Conservation (phyloP, 2,329 filamentous ascomycete species). For the Colletotrichum sp. region DNA sequence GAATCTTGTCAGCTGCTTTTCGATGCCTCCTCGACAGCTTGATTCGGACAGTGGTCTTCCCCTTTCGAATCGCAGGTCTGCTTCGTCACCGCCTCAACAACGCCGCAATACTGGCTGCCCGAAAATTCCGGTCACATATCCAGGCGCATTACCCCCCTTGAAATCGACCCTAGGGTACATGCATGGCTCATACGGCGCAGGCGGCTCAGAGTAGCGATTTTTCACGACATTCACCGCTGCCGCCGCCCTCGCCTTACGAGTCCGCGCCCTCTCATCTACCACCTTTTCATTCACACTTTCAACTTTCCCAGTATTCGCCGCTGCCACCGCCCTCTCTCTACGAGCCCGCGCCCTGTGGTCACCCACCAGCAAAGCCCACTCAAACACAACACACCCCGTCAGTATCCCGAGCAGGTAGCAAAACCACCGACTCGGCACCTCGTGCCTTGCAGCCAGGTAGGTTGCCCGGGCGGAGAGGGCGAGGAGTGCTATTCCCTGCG, state of each 20-base stretch:
- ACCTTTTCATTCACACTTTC: background rate
- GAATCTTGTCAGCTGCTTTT: background rate
- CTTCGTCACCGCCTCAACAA: too few relatives aligned
- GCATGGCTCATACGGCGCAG: too few relatives aligned
- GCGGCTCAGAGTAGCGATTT: too few relatives aligned
- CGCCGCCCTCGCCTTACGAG: background rate
- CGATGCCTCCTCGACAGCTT: background rate
- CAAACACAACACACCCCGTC: background rate
- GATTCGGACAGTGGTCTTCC: too few relatives aligned
- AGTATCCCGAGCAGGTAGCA: background rate
- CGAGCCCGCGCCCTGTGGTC: background rate
- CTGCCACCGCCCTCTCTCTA: background rate
- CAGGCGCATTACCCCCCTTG: fast-evolving
- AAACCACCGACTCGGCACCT: background rate
- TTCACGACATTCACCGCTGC: too few relatives aligned
- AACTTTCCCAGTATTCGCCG: background rate
- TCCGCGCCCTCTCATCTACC: background rate
- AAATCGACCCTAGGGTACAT: fast-evolving
- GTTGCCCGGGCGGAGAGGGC: background rate
- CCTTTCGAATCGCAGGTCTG: too few relatives aligned
- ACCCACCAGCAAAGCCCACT: background rate
- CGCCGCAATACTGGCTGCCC: too few relatives aligned
- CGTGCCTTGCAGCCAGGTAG: background rate
- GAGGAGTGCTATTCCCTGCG: background rate
- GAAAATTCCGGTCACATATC: fast-evolving